Base-by-base conservation (phyloP, 371 early-diverging fungal species). In the Mucor velutinosus region DNA sequence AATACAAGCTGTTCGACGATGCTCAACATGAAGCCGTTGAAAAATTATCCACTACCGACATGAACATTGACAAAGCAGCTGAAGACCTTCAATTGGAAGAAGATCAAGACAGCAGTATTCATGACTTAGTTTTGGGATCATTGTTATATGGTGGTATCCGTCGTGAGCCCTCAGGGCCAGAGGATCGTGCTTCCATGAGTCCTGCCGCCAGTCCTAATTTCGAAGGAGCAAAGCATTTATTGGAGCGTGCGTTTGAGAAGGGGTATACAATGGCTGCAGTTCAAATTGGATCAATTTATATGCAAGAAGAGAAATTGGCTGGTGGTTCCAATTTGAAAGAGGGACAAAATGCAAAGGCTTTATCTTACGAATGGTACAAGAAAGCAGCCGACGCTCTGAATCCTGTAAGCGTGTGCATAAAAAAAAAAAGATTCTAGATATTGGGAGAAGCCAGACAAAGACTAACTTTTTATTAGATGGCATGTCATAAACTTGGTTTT, bases 231-330 rank as follows among this genome's bases (percentile, higher is more conserved):
- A 87, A 86, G 66, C 62, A 39, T 27, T 74, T 83, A 23, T 77
- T 86, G 30, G 86, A 85, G 55, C 77, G 78, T 65, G 86, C 86
- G n/a, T 78, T 87, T 41, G 78, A 81, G 14, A 73, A 80, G 63
- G 77, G 77, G 0, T 86, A 82, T 71, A 75, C 86, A 11, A 86
- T 87, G 88, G 86, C 86, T 30, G 86, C 85, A 32, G 88, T 86
- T 17, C 88, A 87, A 67, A 73, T 86, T 41, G 86, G 86, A 0
- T 85, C 86, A 4, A 74, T 86, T 45, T 87, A 86, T 64, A 70
- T 78, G 53, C 86, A 86, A 67, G 88, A 87, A 67, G 77, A 76
- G 47, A 83, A 83, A 65, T 73, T 83, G 56, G 86, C 86, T 19
- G 66, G 62, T 19, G 88, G 88, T 7, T 76, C 74, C 47, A 85